phyloP scores from a whole-genome alignment of 2,329 filamentous ascomycete genomes.

The Fusarium longipes region DNA sequence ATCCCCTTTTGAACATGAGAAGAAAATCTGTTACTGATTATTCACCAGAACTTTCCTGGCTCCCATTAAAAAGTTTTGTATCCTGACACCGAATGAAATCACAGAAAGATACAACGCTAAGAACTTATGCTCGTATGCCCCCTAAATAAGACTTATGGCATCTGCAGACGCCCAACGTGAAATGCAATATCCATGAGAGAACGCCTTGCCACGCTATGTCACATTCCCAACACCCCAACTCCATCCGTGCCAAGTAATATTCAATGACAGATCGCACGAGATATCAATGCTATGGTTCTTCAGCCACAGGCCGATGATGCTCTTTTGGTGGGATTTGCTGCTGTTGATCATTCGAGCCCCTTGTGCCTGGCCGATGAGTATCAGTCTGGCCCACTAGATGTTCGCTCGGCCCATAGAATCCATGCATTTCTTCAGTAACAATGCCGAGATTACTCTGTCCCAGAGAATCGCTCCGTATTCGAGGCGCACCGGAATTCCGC shows the following conservation, averaged over 20 bases:
- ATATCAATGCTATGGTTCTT: background rate
- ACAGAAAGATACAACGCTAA: background rate
- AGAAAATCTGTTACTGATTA: background rate
- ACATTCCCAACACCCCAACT: slow-evolving; percentile 3
- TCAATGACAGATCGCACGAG: background rate
- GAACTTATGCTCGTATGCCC: slow-evolving; percentile 5
- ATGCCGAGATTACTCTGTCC: slow-evolving; percentile 41
- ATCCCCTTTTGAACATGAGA: background rate
- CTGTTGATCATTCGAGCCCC: slow-evolving; percentile 8
- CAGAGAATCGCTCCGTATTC: slow-evolving; percentile 41
- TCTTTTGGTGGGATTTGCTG: background rate
- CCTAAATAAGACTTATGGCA: slow-evolving; percentile 3
- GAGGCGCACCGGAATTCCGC: slow-evolving; percentile 46
- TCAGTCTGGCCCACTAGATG: slow-evolving; percentile 57
- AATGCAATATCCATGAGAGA: background rate
- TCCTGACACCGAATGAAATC: background rate
- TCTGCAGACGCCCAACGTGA: background rate
- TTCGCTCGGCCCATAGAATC: slow-evolving; percentile 58
- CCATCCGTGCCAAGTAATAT: background rate
- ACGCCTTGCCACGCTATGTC: slow-evolving; percentile 29
- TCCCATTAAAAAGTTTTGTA: background rate
- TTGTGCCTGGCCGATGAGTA: slow-evolving; percentile 36
- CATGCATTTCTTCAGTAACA: slow-evolving; percentile 62
- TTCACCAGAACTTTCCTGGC: background rate
- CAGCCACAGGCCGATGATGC: background rate